Evolutionary conservation across 768 basidiomycete species (phyloP).

Genomic region (Rubroboletus satanas): DNA sequence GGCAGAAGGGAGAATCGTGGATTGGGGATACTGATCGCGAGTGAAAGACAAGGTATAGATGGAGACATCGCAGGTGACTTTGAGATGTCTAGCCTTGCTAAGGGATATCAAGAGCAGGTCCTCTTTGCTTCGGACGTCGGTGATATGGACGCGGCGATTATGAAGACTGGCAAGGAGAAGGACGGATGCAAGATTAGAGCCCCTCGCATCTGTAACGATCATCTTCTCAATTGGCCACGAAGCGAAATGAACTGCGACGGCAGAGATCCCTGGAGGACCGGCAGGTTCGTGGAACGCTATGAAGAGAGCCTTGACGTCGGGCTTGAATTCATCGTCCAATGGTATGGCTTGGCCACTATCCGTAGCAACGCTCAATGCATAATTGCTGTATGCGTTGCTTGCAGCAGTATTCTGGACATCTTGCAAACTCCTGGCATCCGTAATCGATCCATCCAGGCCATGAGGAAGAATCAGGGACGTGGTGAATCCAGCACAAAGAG

Average conservation of each 20-base stretch:
- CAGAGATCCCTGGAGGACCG: conserved; percentile 56
- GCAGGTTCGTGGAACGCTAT: conserved; percentile 64
- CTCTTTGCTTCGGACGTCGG: conserved; percentile 80
- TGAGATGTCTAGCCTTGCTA: conserved; percentile 90
- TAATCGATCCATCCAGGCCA: conserved; percentile 58
- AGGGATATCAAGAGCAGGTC: conserved; percentile 88
- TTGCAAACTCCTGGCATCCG: conserved; percentile 65
- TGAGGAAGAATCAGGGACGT: conserved; percentile 75
- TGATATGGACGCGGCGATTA: conserved; percentile 83
- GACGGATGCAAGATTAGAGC: conserved; percentile 88
- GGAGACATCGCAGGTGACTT: conserved; percentile 95
- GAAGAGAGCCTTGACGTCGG: conserved; percentile 82
- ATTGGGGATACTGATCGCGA: conserved; percentile 64
- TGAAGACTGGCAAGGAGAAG: conserved; percentile 92
- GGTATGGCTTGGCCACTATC: conserved; percentile 59
- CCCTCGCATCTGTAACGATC: conserved; percentile 92
- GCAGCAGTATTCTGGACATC: conserved; percentile 61
- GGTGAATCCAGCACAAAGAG: conserved; percentile 88
- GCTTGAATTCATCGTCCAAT: conserved; percentile 70
- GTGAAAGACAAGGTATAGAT: conserved; percentile 90
- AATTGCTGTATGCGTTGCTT: conserved; percentile 78
- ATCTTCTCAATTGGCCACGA: conserved; percentile 89
- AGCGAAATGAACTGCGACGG: conserved; percentile 82
- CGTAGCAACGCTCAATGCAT: conserved; percentile 76
- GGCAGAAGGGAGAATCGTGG: conserved; percentile 60